Conservation (phyloP, 352 stramenopile genomes). For the Globisporangium orthogonon region DNA sequence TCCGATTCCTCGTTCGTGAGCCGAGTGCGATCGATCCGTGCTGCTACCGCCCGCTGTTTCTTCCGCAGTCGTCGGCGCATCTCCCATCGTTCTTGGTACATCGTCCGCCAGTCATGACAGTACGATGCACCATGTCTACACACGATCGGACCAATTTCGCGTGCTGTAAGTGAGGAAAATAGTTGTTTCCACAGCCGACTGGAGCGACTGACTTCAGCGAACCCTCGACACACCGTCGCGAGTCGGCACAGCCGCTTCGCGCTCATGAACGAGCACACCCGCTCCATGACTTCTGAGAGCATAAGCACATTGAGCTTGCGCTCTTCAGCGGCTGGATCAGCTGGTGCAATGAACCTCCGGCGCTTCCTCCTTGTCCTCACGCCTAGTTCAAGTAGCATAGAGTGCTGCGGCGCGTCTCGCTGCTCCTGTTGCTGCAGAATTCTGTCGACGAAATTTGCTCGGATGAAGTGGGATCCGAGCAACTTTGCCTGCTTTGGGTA, state of each 20-base stretch:
- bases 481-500: slow-evolving; percentile 24
- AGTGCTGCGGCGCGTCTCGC: not conserved
- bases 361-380: slow-evolving; percentile 3
- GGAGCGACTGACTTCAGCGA: slow-evolving; percentile 29
- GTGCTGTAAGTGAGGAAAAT: slow-evolving; percentile 19
- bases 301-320: slow-evolving; percentile 44
- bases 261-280: slow-evolving; percentile 63
- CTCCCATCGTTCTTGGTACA: slow-evolving; percentile 12
- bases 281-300: slow-evolving; percentile 59
- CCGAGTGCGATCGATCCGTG: slow-evolving; percentile 1
- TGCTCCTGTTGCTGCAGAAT: slow-evolving; percentile 1
- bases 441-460: slow-evolving; percentile 5
- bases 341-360: not conserved
- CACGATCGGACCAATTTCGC: slow-evolving; percentile 9
- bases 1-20: not conserved
- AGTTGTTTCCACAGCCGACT: slow-evolving; percentile 34
- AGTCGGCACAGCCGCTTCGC: slow-evolving; percentile 62
- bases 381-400: not conserved
- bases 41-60: slow-evolving; percentile 3
- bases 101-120: slow-evolving; percentile 17
- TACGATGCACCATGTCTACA: slow-evolving; percentile 27
- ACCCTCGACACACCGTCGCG: slow-evolving; percentile 38
- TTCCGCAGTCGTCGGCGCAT: slow-evolving; percentile 3
- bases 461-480: slow-evolving; percentile 21
- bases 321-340: slow-evolving; percentile 29